Evolutionary conservation across 768 basidiomycete species (phyloP), one percentile per base, ranked within the genome.

Genomic region (Podaxis sp.): DNA sequence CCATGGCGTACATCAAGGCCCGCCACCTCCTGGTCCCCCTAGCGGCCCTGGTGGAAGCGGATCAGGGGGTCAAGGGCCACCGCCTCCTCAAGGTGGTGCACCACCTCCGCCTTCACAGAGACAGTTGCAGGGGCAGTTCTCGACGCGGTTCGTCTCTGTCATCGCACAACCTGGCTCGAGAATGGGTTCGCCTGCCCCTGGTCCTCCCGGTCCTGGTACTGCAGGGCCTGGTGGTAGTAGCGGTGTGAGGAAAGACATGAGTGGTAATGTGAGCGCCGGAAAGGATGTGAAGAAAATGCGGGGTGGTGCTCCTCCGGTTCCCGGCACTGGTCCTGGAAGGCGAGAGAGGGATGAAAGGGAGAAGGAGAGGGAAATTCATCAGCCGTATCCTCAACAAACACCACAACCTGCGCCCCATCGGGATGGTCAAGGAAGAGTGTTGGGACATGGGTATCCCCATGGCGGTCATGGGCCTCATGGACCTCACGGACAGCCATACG

Each of bases 381-480:
- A 62, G 12, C 57, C 56, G 24, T 62, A 67, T 48, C 52, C 63
- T 51, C 60, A 59, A 38, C 54, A 55, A 12, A 48, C 61, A 22
- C 59, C 57, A 9, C 59, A 61, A 40, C 59, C 63, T 53, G 49
- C 62, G 15, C 63, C 67, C 1, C 67, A 61, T 33, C 64, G 55
- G 44, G 64, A 49, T 19, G 46, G 40, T 11, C 64, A 65, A 40
- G 67, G 65, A 24, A 61, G 65, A 12, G 64, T 64, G 28, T 52
- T 67, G 53, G 64, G 59, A 48, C 65, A 67, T 59, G 64, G 55
- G 5, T 67, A 67, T 51, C 52, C 61, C 1, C 61, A 51, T 57
- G 28, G 46, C 28, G 17, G 52, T 26, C 40, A 42, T 53, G 64
- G 64, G n/a, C 64, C 54, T 5, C 57, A 51, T 22, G 24, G 52